Evolutionary conservation across 371 early-diverging fungal species (phyloP).

Genomic region (Sporodiniella umbellata): DNA sequence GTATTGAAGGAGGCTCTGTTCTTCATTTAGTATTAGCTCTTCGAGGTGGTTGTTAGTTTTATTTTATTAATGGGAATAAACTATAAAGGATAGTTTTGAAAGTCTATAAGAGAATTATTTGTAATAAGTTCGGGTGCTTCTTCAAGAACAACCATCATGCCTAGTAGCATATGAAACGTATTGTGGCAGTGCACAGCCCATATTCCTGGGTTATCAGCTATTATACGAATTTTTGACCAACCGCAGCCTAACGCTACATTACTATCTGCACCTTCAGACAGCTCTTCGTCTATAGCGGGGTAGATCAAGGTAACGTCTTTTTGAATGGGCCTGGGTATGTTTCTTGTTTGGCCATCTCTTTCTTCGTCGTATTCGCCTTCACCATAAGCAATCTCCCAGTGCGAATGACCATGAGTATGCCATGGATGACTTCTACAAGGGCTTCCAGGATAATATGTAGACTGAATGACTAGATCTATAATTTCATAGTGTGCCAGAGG

Average conservation of each 20-base stretch:
- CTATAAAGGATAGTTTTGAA: not conserved
- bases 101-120: slow-evolving; percentile 1
- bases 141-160: slow-evolving; percentile 43
- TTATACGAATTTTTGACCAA: slow-evolving; percentile 39
- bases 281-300: slow-evolving; percentile 19
- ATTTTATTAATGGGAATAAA: not conserved
- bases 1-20: slow-evolving; percentile 86
- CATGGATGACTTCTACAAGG: slow-evolving; percentile 45
- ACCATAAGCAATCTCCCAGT: slow-evolving; percentile 43
- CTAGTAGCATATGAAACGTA: slow-evolving; percentile 39
- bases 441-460: slow-evolving; percentile 23
- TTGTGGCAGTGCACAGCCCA: slow-evolving; percentile 48
- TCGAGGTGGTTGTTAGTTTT: slow-evolving; percentile 81
- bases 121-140: slow-evolving; percentile 33
- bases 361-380: slow-evolving; percentile 37
- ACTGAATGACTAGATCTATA: slow-evolving; percentile 39
- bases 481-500: slow-evolving; percentile 32
- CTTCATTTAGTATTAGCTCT: slow-evolving; percentile 97
- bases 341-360: slow-evolving; percentile 21
- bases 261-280: not conserved
- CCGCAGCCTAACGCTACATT: slow-evolving; percentile 33
- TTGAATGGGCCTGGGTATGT: slow-evolving; percentile 19
- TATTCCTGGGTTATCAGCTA: slow-evolving; percentile 44
- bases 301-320: slow-evolving; percentile 39
- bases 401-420: slow-evolving; percentile 50